Base-by-base conservation (phyloP, 179 eudicot species). In the Drosera spatulata region DNA sequence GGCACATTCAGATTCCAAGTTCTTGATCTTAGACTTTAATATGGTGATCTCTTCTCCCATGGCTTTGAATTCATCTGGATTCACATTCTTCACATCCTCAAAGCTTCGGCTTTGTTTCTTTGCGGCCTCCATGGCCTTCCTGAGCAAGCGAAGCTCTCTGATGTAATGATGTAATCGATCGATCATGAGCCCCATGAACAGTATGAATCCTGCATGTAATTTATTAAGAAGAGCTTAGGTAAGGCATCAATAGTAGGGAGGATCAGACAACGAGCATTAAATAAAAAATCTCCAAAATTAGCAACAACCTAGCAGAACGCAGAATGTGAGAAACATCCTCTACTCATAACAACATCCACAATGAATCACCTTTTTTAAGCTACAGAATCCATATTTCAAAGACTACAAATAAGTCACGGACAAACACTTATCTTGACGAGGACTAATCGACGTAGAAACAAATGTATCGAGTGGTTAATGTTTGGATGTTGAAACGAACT, bases 151-250 rank as follows among this genome's bases (percentile, higher is more conserved):
- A 48, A 66, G 64, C 59, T 79, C 86, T 63, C 81, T 66, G 14
- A 81, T 68, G 62, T 73, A 74, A 55, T 73, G 73, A 51, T 81
- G 81, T 63, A 81, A 43, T 65, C 73, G 73, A 61, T 71, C 79
- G 72, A 76, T 67, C 77, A 81, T 58, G 55, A 76, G 64, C 50
- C 75, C 82, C 38, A 81, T 77, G 64, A 76, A 78, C 40, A 78
- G 60, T 53, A 76, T 66, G 58, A 78, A 71, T 51, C 86, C 82
- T 81, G 79, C 64, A 68, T 44, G 42, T 3, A 37, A 9, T 12
- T 57, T 1, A 45, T 62, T 53, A 60, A 5, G 43, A 14, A 43
- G 13, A 14, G 11, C 44, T 39, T 46, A 62, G n/a, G 12, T 54
- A 38, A 53, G 3, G 44, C 10, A 37, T 5, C 50, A 39, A 7